Conservation (phyloP, 768 basidiomycete genomes). For the Russula abietina region DNA sequence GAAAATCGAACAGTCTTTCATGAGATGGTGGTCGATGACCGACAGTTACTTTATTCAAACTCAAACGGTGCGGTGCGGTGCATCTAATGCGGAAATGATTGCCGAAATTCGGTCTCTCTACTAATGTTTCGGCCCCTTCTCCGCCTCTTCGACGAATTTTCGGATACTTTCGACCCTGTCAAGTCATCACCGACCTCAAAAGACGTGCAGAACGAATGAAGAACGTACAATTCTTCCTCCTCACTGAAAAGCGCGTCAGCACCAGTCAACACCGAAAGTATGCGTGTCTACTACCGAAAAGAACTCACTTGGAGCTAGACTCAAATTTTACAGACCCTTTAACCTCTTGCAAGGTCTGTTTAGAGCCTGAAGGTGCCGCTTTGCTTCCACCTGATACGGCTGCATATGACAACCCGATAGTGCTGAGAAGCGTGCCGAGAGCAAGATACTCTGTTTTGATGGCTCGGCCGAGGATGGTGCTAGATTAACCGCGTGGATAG, state of each 20-base stretch:
- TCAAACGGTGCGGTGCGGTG: neutral
- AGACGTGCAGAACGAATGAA: conserved; percentile 8
- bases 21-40: neutral
- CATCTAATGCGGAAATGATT: conserved; percentile 3
- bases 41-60: conserved; percentile 2
- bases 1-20: neutral
- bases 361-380: conserved; percentile 38
- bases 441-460: conserved; percentile 79
- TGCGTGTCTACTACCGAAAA: neutral
- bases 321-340: conserved; percentile 55
- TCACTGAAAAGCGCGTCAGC: conserved; percentile 44
- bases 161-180: conserved; percentile 62
- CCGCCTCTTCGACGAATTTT: conserved; percentile 76
- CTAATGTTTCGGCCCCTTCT: conserved; percentile 57
- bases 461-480: conserved; percentile 71
- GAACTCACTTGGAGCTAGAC: conserved; percentile 59
- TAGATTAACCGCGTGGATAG: conserved; percentile 28
- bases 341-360: conserved; percentile 43
- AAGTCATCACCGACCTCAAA: conserved; percentile 35
- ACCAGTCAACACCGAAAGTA: conserved; percentile 2
- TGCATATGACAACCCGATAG: conserved; percentile 49
- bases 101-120: conserved; percentile 39
- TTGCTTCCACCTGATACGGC: conserved; percentile 54
- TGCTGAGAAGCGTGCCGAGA: conserved; percentile 54
- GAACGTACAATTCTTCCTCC: conserved; percentile 77